Base-by-base conservation (phyloP, 352 stramenopile species). In the Pilasporangium apinafurcum region DNA sequence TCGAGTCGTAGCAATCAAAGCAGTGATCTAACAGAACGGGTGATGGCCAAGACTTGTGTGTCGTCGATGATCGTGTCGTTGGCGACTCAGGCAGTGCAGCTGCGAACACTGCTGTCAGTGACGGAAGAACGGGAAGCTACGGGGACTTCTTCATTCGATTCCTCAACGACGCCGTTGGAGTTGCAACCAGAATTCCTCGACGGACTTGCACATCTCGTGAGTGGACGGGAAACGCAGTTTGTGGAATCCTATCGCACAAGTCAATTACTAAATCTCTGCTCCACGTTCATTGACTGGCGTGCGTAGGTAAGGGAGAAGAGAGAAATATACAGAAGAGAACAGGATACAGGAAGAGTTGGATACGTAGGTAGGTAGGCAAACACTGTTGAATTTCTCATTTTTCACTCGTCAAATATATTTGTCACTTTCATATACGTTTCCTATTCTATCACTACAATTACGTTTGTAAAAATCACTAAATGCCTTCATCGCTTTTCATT, bases 51-150 rank as follows among this genome's bases (percentile, higher is more conserved):
- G 53, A 75, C 66, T n/a, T 77, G 60, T 31, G 55, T 83, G 47
- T 66, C 66, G 17, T 79, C 69, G n/a, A 77, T 83, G 69, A 65
- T 79, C 26, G 66, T 83, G 30, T 71, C 69, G 14, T 56, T 83
- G 24, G 59, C 69, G 37, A 75, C 66, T 14, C 66, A 77, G 41
- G 66, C 64, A 3, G 61, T 83, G 36, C 57, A 79, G 40, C 49
- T 83, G 21, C 66, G 66, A 21, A 72, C 66, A 36, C 53, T 75
- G 16, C 44, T 77, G 37, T 75, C 66, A 26, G 71, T 70, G 45
- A 63, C 66, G 10, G 57, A 79, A 37, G 65, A 76, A 35, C 62
- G 64, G 29, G 62, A 80, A 33, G 37, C 24, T 26, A 22, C 24
- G 51, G 68, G 33, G 17, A 18, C 28, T 28, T 43, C 18, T 18